These are phyloP conservation scores for Bathelium albidoporum DNA, from an alignment of 495 filamentous ascomycete genomes.

Conservation along the genomic window DNA sequence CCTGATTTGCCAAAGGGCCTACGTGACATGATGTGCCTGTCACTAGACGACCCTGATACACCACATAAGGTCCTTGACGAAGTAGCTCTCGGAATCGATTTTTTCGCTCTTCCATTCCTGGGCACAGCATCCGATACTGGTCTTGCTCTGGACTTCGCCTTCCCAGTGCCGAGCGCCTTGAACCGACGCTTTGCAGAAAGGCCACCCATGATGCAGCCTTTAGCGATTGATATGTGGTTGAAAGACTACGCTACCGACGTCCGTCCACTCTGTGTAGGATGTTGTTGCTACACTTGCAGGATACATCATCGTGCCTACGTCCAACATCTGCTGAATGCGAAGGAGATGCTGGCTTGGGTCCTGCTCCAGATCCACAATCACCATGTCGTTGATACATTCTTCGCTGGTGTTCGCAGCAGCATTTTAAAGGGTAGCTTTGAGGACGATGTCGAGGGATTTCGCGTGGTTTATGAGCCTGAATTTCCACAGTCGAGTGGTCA, in stretches of 20 bases:
- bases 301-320: slow-evolving; percentile 79
- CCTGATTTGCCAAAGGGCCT: slow-evolving; percentile 49
- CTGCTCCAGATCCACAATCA: slow-evolving; percentile 88
- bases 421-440: slow-evolving; percentile 56
- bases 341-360: slow-evolving; percentile 95
- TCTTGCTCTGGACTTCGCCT: slow-evolving; percentile 70
- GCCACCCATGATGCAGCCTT: slow-evolving; percentile 22
- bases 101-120: slow-evolving; percentile 68
- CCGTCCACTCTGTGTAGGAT: slow-evolving; percentile 47
- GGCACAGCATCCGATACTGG: slow-evolving; percentile 69
- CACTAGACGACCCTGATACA: slow-evolving; percentile 51
- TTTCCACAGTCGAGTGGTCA: slow-evolving; percentile 65
- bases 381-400: slow-evolving; percentile 60
- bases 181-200: background rate
- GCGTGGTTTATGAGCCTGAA: slow-evolving; percentile 49
- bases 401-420: slow-evolving; percentile 52
- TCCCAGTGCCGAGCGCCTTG: slow-evolving; percentile 41
- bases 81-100: slow-evolving; percentile 64
- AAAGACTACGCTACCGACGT: slow-evolving; percentile 45
- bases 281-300: slow-evolving; percentile 74
- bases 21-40: slow-evolving; percentile 57
- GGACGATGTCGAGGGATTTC: slow-evolving; percentile 46
- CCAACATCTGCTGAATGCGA: slow-evolving; percentile 73
- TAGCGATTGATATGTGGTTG: slow-evolving; percentile 72
- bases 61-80: slow-evolving; percentile 70